Conservation (phyloP, 352 stramenopile genomes). For the Pilasporangium apinafurcum region DNA sequence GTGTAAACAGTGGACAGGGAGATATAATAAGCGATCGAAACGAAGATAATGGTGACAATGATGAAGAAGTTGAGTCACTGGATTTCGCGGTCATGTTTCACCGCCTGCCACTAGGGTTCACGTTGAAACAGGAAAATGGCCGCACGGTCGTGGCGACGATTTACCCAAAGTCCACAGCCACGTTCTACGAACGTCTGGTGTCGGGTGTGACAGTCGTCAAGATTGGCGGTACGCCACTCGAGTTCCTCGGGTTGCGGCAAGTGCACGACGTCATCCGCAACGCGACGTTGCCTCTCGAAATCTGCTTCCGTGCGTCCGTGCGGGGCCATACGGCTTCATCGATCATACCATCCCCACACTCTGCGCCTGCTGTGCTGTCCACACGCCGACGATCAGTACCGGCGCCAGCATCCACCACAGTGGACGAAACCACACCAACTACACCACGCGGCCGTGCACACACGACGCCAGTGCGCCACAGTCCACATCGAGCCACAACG, state of each 20-base stretch:
- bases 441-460: not conserved
- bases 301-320: constrained; percentile 60
- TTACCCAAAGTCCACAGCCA: constrained; percentile 69
- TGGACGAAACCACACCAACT: constrained; percentile 2
- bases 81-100: constrained; percentile 83
- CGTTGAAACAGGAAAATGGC: constrained; percentile 74
- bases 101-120: constrained; percentile 80
- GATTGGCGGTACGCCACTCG: constrained; percentile 54
- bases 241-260: constrained; percentile 65
- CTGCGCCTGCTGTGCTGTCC: constrained; percentile 1
- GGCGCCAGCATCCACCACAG: constrained; percentile 1
- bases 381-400: not conserved
- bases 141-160: constrained; percentile 79
- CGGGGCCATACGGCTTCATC: constrained; percentile 28
- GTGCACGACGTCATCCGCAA: constrained; percentile 83
- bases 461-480: constrained; percentile 1
- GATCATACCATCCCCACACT: constrained; percentile 3
- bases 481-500: no score
- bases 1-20: constrained; percentile 22
- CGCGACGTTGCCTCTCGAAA: constrained; percentile 59
- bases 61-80: constrained; percentile 21
- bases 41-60: constrained; percentile 13
- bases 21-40: no score
- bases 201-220: constrained; percentile 68
- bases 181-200: constrained; percentile 64